Evolutionary conservation across 257 asterid genomes (phyloP), one percentile per base, ranked within the genome.

Genomic region (Solanum raphanifolium): DNA sequence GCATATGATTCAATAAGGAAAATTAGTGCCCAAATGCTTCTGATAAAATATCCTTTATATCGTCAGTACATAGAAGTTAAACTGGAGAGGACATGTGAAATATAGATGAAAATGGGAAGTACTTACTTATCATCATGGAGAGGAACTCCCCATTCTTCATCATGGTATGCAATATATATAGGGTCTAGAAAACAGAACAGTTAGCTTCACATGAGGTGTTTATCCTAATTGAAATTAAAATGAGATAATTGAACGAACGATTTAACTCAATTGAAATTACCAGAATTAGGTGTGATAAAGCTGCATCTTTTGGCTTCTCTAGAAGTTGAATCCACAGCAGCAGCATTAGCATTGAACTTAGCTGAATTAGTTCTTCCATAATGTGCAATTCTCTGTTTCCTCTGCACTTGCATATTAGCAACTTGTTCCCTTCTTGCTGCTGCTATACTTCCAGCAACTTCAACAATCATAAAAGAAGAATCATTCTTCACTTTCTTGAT

Each of bases 81-180:
- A 38, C 60, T 38, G 1, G 6, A 39, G 0, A 6, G 0, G 9
- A 13, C 5, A 38, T 6, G 62, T 7, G 34, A 39, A n/a, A 6
- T n/a, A 25, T 38, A 76, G 35, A 76, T n/a, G 20, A 76, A 75
- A 75, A 48, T 34, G 34, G 83, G 58, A 1, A n/a, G 31, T 29
- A 4, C 98, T 20, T 92, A 95, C 98, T 89, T 88, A 88, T 95
- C 98, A 82, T 94, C 93, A 84, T 94, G 97, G 81, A 92, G 93
- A 79, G 96, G 96, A 36, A 95, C 98, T 35, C 98, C 98, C 98
- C 98, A 94, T 92, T 95, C 98, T 75, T 93, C 92, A 86, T 95
- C 98, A 89, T 95, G 98, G 90, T 95, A 95, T 62, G 96, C 93
- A 74, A 94, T 92, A 85, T 92, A 95, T 73, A 91, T 84, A 9